Evolutionary conservation across 1,284 basidiomycete genomes (phyloP), one percentile per base, ranked within the genome.

Genomic region (Leccinum subrobustum): DNA sequence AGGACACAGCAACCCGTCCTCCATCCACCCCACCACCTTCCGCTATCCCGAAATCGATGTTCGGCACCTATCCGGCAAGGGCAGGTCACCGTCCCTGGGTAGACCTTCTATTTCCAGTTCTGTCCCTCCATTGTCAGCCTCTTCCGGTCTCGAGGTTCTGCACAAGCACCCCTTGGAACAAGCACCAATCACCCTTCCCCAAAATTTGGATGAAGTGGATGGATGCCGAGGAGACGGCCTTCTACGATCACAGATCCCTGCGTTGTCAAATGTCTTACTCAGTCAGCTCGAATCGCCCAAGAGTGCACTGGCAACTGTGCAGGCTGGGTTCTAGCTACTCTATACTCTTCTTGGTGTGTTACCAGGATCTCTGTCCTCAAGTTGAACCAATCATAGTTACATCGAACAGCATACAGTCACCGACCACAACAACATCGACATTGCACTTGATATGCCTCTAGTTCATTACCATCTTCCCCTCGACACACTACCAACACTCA

Each of bases 391-490:
- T 93, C 62, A 76, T 87, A 57, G 73, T 85, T 2, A 88, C 83
- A 16, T 29, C 27, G 27, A 29, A 29, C 27, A 29, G 27, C 27
- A 29, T 29, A 29, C 84, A 88, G 61, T 73, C 87, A 2, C 82
- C 87, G 1, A 83, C 84, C 6, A 87, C 86, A 0, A 86, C 86
- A 0, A 88, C 89, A 0, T 86, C 92, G 0, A 82, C 86, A 8
- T 77, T 96, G 33, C 91, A 94, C 62, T 83, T 95, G 53, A 87
- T 90, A 0, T 88, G 88, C 63, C 80, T 98, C 25, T 87, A 89
- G 1, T 97, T 98, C 83, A 83, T 96, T 55, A 81, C 87, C 3
- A 79, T 89, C 0, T 93, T 96, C 77, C 94, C 98, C 76, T 80
- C 85, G 16, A 89, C 89, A 0, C 95, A 98, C 81, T 97, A 39